Percentiles rank a stretch among this genome's conserved stretches.
Conservation (phyloP, 2,329 filamentous ascomycete species). For the Aspergillus tanneri region DNA sequence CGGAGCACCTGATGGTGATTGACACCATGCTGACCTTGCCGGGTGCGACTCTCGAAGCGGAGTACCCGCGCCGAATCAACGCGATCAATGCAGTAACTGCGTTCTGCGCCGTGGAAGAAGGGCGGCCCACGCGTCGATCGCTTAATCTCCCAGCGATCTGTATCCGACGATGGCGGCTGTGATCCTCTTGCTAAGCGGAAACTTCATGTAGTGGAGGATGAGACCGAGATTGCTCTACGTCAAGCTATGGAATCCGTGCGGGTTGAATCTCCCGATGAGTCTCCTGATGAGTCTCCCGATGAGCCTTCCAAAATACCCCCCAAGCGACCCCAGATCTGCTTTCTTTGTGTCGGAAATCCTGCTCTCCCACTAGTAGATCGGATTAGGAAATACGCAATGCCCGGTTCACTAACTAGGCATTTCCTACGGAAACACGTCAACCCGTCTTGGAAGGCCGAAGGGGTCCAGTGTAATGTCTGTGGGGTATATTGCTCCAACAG, state of each 20-base stretch:
- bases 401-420: slow-evolving; percentile 19
- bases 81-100: slow-evolving; percentile 26
- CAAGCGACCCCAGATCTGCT: slow-evolving; percentile 24
- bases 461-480: slow-evolving; percentile 20
- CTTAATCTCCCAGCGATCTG: too few species aligned
- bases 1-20: slow-evolving; percentile 25
- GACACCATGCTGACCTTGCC: slow-evolving; percentile 24
- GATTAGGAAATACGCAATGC: slow-evolving; percentile 12
- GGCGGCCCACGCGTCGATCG: too few species aligned
- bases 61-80: slow-evolving; percentile 24
- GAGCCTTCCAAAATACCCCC: too few species aligned
- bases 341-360: slow-evolving; percentile 22
- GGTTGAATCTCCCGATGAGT: slow-evolving; percentile 10
- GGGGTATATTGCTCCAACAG: slow-evolving; percentile 10
- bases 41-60: slow-evolving; percentile 21
- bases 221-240: too few species aligned
- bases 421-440: slow-evolving; percentile 21
- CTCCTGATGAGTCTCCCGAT: too few species aligned
- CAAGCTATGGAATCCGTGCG: slow-evolving; percentile 18
- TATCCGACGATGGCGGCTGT: too few species aligned
- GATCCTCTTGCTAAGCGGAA: too few species aligned
- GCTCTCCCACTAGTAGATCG: slow-evolving; percentile 1
- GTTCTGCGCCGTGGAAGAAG: slow-evolving; percentile 26
- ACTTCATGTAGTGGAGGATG: too few species aligned
- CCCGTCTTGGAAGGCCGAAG: slow-evolving; percentile 17